A percentile compares a stretch with the other conserved stretches of the same genome.
phyloP scores from a whole-genome alignment of 495 filamentous ascomycete genomes.

The Penicillium taxi region DNA sequence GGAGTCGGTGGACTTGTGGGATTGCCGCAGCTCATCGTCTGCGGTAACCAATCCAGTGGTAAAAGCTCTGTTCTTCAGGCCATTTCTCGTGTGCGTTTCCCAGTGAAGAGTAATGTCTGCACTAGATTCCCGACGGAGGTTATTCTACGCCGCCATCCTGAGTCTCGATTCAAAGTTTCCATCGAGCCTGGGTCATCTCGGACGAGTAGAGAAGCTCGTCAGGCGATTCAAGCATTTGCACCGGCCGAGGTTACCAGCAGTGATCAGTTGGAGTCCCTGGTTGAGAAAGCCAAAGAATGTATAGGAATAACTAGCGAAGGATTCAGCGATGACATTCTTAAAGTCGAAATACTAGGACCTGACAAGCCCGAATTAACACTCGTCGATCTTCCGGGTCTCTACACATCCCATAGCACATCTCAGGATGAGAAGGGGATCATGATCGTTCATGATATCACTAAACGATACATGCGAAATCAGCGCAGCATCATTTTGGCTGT shows the following conservation, averaged over 20 bases:
- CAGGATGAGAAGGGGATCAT: conserved; percentile 23
- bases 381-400: conserved; percentile 60
- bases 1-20: conserved; percentile 50
- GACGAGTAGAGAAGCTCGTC: conserved; percentile 5
- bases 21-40: conserved; percentile 69
- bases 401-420: conserved; percentile 34
- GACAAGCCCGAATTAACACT: conserved; percentile 53
- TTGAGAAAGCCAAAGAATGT: conserved; percentile 38
- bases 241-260: conserved; percentile 12
- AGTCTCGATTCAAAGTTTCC: conserved; percentile 28
- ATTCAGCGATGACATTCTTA: conserved; percentile 50
- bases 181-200: conserved; percentile 34
- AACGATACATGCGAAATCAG: conserved; percentile 49
- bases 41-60: conserved; percentile 62
- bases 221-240: conserved; percentile 9
- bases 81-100: conserved; percentile 62
- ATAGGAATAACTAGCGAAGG: conserved; percentile 44
- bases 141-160: conserved; percentile 32
- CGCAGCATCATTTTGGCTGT: conserved; percentile 59
- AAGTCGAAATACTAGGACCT: conserved; percentile 55
- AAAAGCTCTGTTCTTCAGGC: conserved; percentile 72
- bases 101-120: conserved; percentile 54
- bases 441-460: conserved; percentile 44
- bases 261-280: conserved; percentile 29
- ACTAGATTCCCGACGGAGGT: conserved; percentile 65